Base-by-base conservation (phyloP, 176 grass and related monocot genomes). In the Phragmites australis region DNA sequence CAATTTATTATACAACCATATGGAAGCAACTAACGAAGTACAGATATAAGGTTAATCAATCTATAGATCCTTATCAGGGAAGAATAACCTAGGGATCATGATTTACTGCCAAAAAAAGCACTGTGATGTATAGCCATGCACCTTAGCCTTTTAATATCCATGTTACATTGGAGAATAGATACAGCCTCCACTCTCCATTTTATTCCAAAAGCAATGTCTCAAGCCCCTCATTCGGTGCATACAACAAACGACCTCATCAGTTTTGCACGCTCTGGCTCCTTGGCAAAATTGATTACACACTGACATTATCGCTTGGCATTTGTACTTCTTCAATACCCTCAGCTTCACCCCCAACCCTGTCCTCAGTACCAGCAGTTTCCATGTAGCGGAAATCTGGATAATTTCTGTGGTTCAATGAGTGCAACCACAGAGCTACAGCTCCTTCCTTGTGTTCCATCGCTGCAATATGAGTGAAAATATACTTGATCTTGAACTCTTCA, bases 401-500 rank as follows among this genome's bases (percentile, higher is more conserved):
- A 69, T 98, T 98, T 30, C 92, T 89, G 29, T 68, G 76, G 75
- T 94, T 98, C 44, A 98, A 67, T 15, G 96, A 94, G 57, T 98
- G 96, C 89, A 98, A 81, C 96, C 96, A 98, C 21, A 98, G 71
- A 64, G 96, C 86, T 46, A 93, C 86, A 56, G 90, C 92, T 47
- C 92, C 96, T 56, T 98, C 96, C 62, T 91, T 94, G 72, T 94
- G 92, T 52, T 98, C 96, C 96, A 98, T 95, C 3, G 74, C 80
- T 34, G 96, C 96, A 54, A 95, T 94, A 81, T 98, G 96, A 94
- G 92, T 13, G 77, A 81, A 95, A 71, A 98, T 98, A 56, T 94
- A 88, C 84, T 98, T 93, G 90, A 89, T 73, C 60, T 89, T 94
- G 44, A 98, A 98, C 42, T 93, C 86, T 83, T 98, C 90, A 72